Conservation (phyloP, 768 basidiomycete species). For the Albatrellus ellisii region DNA sequence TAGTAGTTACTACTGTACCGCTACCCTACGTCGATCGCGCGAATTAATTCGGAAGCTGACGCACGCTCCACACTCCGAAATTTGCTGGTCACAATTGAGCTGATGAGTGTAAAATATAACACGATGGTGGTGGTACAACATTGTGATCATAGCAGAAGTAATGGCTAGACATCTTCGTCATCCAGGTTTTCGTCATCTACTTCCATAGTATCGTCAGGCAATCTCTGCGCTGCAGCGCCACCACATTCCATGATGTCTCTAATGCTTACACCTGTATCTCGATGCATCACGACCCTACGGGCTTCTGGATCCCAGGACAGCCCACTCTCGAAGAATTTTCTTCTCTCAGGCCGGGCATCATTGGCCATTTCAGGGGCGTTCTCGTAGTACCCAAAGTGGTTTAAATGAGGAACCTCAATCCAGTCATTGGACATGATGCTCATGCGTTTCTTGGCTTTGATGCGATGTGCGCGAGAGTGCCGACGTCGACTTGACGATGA, state of each 20-base stretch:
- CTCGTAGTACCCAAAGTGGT: constrained; percentile 29
- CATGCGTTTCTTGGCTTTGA: constrained; percentile 40
- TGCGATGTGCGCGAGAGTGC: constrained; percentile 17
- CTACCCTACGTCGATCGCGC: no score
- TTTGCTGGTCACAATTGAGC: no score
- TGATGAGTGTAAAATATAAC: neutral
- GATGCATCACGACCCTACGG: constrained; percentile 6
- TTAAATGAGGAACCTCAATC: constrained; percentile 34
- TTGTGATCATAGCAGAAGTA: neutral
- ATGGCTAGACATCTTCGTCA: constrained; percentile 8
- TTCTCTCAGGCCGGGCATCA: constrained; percentile 8
- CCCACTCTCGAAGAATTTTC: constrained; percentile 11
- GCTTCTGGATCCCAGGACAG: constrained; percentile 13
- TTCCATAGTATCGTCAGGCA: constrained; percentile 8
- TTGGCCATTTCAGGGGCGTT: constrained; percentile 19
- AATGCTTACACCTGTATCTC: constrained; percentile 11
- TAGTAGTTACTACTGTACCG: no score
- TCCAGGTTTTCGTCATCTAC: constrained; percentile 11
- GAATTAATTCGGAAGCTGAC: no score
- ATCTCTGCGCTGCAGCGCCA: constrained; percentile 3
- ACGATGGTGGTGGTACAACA: neutral
- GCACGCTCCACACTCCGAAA: no score
- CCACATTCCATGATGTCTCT: constrained; percentile 12
- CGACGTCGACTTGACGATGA: constrained; percentile 23
- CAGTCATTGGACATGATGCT: constrained; percentile 52